Base-by-base conservation (phyloP, 108 stramenopile species). In the Cyclotella atomus region DNA sequence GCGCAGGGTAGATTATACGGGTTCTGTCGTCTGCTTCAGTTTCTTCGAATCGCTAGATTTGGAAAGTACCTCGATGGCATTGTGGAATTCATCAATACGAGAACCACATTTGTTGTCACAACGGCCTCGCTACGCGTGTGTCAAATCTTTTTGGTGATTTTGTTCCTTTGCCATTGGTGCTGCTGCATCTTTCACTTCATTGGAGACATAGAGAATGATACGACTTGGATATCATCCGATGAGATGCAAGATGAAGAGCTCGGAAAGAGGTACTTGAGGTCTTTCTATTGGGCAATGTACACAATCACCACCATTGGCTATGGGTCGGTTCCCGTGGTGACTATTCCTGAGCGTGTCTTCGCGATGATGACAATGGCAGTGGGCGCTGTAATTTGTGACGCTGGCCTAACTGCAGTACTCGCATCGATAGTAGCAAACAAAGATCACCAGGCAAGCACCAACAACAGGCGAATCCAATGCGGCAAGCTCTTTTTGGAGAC, bases 321-420 rank as follows among this genome's bases (percentile, higher is more conserved):
- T 57, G 88, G 88, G 8, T 76, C 76, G 16, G 70, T 89, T 10
- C 54, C 67, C 0, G 61, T 86, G 17, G 65, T 72, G 47, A 65
- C 83, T n/a, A 79, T 75, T 59, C 57, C 25, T 1, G 88, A 89
- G 71, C 52, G 75, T n/a, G 32, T 85, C 5, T 85, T 85, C 36
- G 74, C 78, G 25, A 87, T 85, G 75, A 25, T 87, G 9, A 71
- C 59, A 16, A 89, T 89, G 88, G 63, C 83, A 20, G 69, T 83
- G 7, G 88, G 88, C 23, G 81, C 85, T 21, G 79, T 89, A 16
- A 59, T 89, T 65, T 89, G 85, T 65, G 85, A 87, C 56, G 88
- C 88, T 28, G 85, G 88, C 44, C 64, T 89, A 8, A 81, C 84
- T 15, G 85, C 88, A 65, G 77, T 84, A 10, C 69, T 89, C 33